These are phyloP conservation scores for Diutina ranongensis DNA, from an alignment of 1,139 yeast species.

Conservation along the genomic window DNA sequence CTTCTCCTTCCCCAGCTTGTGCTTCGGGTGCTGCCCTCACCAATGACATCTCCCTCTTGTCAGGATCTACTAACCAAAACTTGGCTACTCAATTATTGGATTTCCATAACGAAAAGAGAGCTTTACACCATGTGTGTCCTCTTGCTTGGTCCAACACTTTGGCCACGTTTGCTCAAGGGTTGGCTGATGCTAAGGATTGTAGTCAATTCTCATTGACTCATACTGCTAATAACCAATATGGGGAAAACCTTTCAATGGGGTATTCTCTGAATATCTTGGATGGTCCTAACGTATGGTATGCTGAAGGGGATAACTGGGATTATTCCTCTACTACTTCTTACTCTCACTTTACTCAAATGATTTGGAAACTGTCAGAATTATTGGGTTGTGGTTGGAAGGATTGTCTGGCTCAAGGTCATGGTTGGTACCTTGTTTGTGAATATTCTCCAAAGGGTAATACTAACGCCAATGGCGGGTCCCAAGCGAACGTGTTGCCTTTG, in stretches of 20 bases:
- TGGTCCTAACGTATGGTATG: slow-evolving; percentile 55
- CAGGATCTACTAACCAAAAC: slow-evolving; percentile 12
- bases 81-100: slow-evolving; percentile 26
- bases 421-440: slow-evolving; percentile 47
- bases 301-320: slow-evolving; percentile 41
- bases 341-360: slow-evolving; percentile 79
- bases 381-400: slow-evolving; percentile 64
- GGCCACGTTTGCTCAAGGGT: slow-evolving; percentile 36
- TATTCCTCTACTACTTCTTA: slow-evolving; percentile 30
- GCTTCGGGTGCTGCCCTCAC: slow-evolving; percentile 10
- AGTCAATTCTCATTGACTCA: slow-evolving; percentile 41
- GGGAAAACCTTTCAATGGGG: slow-evolving; percentile 48
- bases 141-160: slow-evolving; percentile 39
- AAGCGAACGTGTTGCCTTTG: background rate
- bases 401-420: slow-evolving; percentile 26
- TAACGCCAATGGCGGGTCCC: slow-evolving; percentile 7
- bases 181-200: slow-evolving; percentile 33
- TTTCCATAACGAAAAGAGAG: slow-evolving; percentile 44
- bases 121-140: slow-evolving; percentile 36
- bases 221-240: slow-evolving; percentile 37
- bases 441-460: slow-evolving; percentile 55
- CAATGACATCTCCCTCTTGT: slow-evolving; percentile 7
- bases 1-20: slow-evolving; percentile 8
- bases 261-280: slow-evolving; percentile 32
- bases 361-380: slow-evolving; percentile 61